These are phyloP conservation scores for Saccharomyces hybrid DNA, from an alignment of 1,139 yeast species.

Conservation along the genomic window DNA sequence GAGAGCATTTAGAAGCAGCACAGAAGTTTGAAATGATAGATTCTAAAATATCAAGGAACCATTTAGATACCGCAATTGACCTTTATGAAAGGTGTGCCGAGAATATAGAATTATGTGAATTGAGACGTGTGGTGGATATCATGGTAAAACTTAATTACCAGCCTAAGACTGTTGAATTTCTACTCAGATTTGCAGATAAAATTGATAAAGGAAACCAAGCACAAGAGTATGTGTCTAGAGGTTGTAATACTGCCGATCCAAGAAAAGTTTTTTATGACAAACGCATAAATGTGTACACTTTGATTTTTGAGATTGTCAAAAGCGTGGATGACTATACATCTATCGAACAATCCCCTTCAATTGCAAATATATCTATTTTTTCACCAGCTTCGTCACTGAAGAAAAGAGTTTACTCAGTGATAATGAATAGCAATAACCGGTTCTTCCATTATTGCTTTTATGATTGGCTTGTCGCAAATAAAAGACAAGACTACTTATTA, in stretches of 20 bases:
- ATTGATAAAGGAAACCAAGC: conserved; percentile 55
- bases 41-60: conserved; percentile 58
- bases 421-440: conserved; percentile 71
- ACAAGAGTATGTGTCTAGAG: conserved; percentile 45
- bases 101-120: conserved; percentile 65
- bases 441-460: conserved; percentile 87
- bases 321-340: conserved; percentile 59
- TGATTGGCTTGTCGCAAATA: conserved; percentile 83
- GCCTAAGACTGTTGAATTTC: conserved; percentile 80
- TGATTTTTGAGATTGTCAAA: conserved; percentile 66
- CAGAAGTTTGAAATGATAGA: conserved; percentile 65
- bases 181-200: conserved; percentile 66
- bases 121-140: conserved; percentile 71
- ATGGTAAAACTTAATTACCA: conserved; percentile 72
- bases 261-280: conserved; percentile 38
- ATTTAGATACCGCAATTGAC: conserved; percentile 65
- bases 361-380: not conserved
- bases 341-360: not conserved
- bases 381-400: conserved; percentile 44
- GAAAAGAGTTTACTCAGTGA: conserved; percentile 64
- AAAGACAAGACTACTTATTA: conserved; percentile 66
- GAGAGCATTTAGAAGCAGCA: conserved; percentile 84
- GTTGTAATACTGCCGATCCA: conserved; percentile 42
- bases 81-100: conserved; percentile 77
- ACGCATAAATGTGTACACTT: conserved; percentile 55